These are phyloP conservation scores for Pichia sp. DNA, from an alignment of 1,139 yeast genomes.

Conservation along the genomic window DNA sequence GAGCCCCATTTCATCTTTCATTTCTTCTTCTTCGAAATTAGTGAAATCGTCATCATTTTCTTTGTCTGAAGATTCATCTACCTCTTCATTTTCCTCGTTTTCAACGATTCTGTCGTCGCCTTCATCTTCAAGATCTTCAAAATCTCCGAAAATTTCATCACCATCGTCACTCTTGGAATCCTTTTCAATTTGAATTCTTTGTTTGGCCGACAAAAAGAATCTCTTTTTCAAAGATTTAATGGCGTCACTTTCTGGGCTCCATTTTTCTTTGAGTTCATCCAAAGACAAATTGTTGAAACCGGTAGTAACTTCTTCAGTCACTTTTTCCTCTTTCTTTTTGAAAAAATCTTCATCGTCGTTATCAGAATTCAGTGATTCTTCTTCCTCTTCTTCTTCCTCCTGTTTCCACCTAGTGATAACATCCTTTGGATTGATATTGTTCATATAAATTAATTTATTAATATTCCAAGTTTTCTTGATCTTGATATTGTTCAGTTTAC, in stretches of 20 bases:
- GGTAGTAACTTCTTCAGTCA: conserved; percentile 14
- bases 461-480: conserved; percentile 64
- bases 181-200: conserved; percentile 24
- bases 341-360: conserved; percentile 62
- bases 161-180: conserved; percentile 20
- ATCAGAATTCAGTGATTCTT: conserved; percentile 28
- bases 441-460: conserved; percentile 70
- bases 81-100: background rate
- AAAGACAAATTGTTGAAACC: conserved; percentile 26
- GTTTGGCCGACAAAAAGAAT: conserved; percentile 62
- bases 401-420: conserved; percentile 70
- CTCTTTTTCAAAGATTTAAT: conserved; percentile 44
- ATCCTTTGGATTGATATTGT: conserved; percentile 66
- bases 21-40: conserved; percentile 23
- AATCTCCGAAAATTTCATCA: conserved; percentile 54
- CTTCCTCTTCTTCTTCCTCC: conserved; percentile 30
- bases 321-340: conserved; percentile 36
- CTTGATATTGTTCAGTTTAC: conserved; percentile 30
- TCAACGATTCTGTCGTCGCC: conserved; percentile 21
- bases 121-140: conserved; percentile 41
- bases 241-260: conserved; percentile 34
- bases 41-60: conserved; percentile 18
- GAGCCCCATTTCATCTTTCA: conserved; percentile 23
- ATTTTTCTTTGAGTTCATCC: conserved; percentile 45
- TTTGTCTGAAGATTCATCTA: background rate